phyloP scores from a whole-genome alignment of 2,329 filamentous ascomycete genomes.

The Ploettnerulaceae sp. region DNA sequence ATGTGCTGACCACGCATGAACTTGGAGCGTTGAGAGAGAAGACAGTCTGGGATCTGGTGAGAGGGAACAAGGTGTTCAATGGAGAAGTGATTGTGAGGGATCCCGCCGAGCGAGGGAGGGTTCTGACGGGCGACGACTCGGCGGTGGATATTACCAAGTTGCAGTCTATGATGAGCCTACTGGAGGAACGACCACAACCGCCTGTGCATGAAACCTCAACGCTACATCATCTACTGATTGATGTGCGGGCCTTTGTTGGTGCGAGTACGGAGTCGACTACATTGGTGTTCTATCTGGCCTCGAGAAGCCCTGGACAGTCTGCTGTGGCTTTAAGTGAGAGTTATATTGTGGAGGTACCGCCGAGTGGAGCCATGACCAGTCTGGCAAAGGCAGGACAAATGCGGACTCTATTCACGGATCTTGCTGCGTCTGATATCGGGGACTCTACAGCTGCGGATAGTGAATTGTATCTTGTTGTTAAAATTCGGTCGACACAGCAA shows the following conservation, averaged over 20 bases:
- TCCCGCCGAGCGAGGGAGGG: conserved; percentile 73
- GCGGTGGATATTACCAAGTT: conserved; percentile 85
- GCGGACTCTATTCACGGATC: conserved; percentile 82
- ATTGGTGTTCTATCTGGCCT: conserved; percentile 72
- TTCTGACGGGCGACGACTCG: conserved; percentile 88
- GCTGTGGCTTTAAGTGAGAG: conserved; percentile 73
- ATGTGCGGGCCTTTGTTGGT: conserved; percentile 77
- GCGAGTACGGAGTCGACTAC: conserved; percentile 70
- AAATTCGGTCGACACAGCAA: conserved; percentile 45
- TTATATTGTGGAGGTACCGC: conserved; percentile 72
- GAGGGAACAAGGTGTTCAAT: conserved; percentile 88
- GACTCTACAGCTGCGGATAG: conserved; percentile 58
- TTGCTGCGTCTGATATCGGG: conserved; percentile 54
- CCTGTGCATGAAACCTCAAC: conserved; percentile 63
- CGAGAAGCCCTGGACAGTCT: conserved; percentile 59
- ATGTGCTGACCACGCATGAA: conserved; percentile 85
- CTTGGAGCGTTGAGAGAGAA: conserved; percentile 75
- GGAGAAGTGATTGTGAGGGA: conserved; percentile 94
- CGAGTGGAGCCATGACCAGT: conserved; percentile 65
- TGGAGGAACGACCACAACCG: conserved; percentile 73
- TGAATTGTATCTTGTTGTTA: conserved; percentile 79
- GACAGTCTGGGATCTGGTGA: conserved; percentile 92
- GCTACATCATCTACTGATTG: conserved; percentile 76
- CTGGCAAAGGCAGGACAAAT: conserved; percentile 62
- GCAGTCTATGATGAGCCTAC: conserved; percentile 92